Evolutionary conservation across 208 protist genomes (phyloP).

Genomic region (Acanthamoeba lugdunensis): DNA sequence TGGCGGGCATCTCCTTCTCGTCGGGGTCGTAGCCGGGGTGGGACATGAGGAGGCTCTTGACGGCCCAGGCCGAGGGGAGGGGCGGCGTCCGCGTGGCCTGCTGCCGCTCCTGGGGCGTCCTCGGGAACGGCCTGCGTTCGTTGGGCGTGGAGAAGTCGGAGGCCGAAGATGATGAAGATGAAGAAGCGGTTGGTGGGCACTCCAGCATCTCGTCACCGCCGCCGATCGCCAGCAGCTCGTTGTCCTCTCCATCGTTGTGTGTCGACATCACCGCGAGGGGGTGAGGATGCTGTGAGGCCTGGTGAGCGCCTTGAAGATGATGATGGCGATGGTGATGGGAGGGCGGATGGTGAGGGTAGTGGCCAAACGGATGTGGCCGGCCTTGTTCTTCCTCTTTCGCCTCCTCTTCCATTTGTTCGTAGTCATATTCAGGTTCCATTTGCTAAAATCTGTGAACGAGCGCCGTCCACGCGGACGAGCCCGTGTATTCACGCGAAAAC

Average conservation of each 20-base stretch:
- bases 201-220: not conserved
- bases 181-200: not conserved
- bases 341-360: not conserved
- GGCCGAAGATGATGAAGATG: not conserved
- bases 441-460: not conserved
- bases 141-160: not conserved
- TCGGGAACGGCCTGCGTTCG: not conserved
- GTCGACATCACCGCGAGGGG: no score
- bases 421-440: conserved; percentile 28
- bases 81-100: conserved; percentile 45
- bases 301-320: no score
- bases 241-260: not conserved
- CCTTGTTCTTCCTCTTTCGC: not conserved
- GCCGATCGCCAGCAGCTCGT: not conserved
- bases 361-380: not conserved
- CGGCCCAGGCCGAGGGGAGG: conserved; percentile 60
- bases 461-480: not conserved
- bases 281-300: no score
- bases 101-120: conserved; percentile 42
- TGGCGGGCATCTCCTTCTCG: conserved; percentile 62
- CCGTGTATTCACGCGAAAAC: conserved; percentile 27
- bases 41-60: conserved; percentile 37
- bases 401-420: conserved; percentile 26
- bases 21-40: not conserved
- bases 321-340: no score